Percentiles rank a stretch among this genome's conserved stretches.
Conservation (phyloP, 2,329 filamentous ascomycete species). For the Malbranchea zuffiana region DNA sequence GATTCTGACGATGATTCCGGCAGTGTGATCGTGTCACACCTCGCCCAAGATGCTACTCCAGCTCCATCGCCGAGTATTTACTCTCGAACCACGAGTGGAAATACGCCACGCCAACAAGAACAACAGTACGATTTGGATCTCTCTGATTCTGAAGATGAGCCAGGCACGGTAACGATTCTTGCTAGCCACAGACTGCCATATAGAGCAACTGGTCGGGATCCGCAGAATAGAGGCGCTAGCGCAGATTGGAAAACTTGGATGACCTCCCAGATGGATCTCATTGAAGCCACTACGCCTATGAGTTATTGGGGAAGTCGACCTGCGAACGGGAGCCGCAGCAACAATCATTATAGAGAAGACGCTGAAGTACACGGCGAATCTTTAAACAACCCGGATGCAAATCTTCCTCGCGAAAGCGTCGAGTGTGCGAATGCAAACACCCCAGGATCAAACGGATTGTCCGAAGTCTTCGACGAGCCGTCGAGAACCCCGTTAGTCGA, state of each 20-base stretch:
- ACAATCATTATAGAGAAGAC: slow-evolving; percentile 24
- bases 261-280: slow-evolving; percentile 18
- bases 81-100: slow-evolving; percentile 23
- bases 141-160: slow-evolving; percentile 13
- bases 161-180: slow-evolving; percentile 19
- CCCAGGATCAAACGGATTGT: too few relatives aligned
- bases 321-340: slow-evolving; percentile 8
- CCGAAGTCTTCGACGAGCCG: too few relatives aligned
- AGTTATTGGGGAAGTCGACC: slow-evolving; percentile 3
- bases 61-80: slow-evolving; percentile 25
- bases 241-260: slow-evolving; percentile 20
- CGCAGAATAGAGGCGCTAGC: slow-evolving; percentile 10
- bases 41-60: slow-evolving; percentile 1
- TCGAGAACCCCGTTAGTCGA: slow-evolving; percentile 10
- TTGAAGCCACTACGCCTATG: slow-evolving; percentile 7
- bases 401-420: background rate
- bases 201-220: slow-evolving; percentile 6
- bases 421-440: too few relatives aligned
- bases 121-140: slow-evolving; percentile 2
- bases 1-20: slow-evolving; percentile 12
- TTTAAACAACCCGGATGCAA: slow-evolving; percentile 1
- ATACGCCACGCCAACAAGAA: slow-evolving; percentile 13
- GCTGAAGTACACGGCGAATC: slow-evolving; percentile 19
- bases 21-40: slow-evolving; percentile 13
- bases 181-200: slow-evolving; percentile 13